Conservation (phyloP, 768 basidiomycete species). For the Sarcodon sp. region DNA sequence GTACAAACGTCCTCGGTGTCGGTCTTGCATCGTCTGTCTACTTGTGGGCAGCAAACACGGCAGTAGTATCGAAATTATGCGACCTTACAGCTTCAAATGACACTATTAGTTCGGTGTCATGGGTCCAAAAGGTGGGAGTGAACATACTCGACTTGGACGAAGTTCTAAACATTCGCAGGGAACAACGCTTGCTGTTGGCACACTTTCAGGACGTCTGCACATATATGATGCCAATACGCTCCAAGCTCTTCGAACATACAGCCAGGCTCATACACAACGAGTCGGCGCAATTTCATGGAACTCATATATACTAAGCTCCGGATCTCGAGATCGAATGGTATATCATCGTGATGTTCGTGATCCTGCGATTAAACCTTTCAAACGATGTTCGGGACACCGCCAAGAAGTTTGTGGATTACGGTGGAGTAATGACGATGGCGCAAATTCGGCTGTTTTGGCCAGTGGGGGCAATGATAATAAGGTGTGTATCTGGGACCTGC, state of each 20-base stretch:
- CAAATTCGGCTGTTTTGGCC: constrained; percentile 51
- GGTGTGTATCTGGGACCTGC: constrained; percentile 92
- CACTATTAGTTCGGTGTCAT: constrained; percentile 77
- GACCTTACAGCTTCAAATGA: constrained; percentile 57
- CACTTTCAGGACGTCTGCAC: constrained; percentile 76
- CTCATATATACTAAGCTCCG: constrained; percentile 72
- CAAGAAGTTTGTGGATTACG: constrained; percentile 96
- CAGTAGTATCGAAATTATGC: constrained; percentile 83
- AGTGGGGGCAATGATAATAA: constrained; percentile 99
- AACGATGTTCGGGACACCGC: constrained; percentile 58
- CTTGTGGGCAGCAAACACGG: constrained; percentile 93
- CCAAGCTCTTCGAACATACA: constrained; percentile 67
- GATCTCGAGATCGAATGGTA: constrained; percentile 83
- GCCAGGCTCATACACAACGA: constrained; percentile 73
- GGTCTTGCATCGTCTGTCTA: constrained; percentile 90
- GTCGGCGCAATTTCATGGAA: constrained; percentile 97
- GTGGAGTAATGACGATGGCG: constrained; percentile 58
- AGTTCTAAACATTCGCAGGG: constrained; percentile 29
- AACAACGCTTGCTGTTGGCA: constrained; percentile 85
- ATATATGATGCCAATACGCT: constrained; percentile 87
- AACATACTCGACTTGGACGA: constrained; percentile 6
- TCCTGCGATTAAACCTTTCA: constrained; percentile 46
- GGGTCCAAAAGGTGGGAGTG: constrained; percentile 63
- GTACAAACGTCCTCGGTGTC: constrained; percentile 89
- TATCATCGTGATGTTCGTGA: constrained; percentile 90